Evolutionary conservation across 257 asterid genomes (phyloP), one percentile per base, ranked within the genome.

Genomic region (Datura wrightii): DNA sequence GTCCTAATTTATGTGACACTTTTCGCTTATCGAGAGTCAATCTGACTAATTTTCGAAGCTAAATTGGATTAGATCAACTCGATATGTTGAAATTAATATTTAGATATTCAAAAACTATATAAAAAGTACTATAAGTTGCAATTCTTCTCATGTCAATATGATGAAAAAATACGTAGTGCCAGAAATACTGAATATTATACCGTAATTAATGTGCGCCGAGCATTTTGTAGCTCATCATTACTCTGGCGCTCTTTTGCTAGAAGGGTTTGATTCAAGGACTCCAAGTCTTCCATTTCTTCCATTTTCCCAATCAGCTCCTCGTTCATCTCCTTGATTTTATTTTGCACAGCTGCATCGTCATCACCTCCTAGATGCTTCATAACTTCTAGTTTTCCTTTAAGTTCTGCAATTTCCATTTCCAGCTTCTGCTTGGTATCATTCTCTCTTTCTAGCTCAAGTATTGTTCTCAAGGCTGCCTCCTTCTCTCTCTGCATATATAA

Each of bases 401-500:
- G 83, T 37, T 87, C 89, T 80, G 74, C 88, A 37, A 87, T 87
- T 74, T 89, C 86, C 90, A 89, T 85, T 82, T 85, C 85, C 34
- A 85, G 70, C 55, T 81, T 85, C 48, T 85, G 87, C 67, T 82
- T 85, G 46, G 85, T 79, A 82, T 84, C 86, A 39, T 87, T 60
- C 69, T 89, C 89, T 78, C 84, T 86, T 79, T 87, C 90, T 65
- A 85, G 52, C 67, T 85, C 83, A 36, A 85, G 85, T 19, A 82
- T 85, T 83, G 79, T 85, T 69, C 83, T 83, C 76, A 82, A 76
- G 39, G 79, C 83, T 10, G 24, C 82, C 79, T 85, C 85, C 83
- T 85, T 85, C 84, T 76, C 86, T 91, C 90, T 94, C 98, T 94
- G 94, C 90, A 89, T 46, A 82, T 82, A 34, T 66, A 31, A 80